These are phyloP conservation scores for Calonectria fujianensis DNA, from an alignment of 2,329 filamentous ascomycete genomes.

Conservation along the genomic window DNA sequence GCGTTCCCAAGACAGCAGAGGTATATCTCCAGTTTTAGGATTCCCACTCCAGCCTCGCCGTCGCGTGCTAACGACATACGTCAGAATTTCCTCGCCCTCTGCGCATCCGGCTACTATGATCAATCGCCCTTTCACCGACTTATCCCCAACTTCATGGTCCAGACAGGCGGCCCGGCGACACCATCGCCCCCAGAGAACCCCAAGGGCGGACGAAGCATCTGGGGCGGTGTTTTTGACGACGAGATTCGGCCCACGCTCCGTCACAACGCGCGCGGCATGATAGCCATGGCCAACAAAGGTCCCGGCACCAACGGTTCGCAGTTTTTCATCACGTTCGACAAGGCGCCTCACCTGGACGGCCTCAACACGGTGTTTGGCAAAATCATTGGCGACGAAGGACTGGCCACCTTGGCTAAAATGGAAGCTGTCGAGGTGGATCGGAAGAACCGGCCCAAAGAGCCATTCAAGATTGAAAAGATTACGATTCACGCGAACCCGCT, in stretches of 20 bases:
- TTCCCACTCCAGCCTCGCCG: not conserved
- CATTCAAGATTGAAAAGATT: conserved; percentile 79
- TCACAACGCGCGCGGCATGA: conserved; percentile 80
- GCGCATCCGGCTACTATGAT: conserved; percentile 86
- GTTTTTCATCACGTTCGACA: conserved; percentile 87
- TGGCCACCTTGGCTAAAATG: conserved; percentile 81
- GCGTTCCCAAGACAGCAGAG: conserved; percentile 93
- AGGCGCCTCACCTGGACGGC: conserved; percentile 87
- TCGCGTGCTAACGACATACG: conserved; percentile 36
- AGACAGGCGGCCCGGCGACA: conserved; percentile 80
- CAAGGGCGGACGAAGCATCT: conserved; percentile 84
- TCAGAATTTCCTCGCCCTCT: conserved; percentile 91
- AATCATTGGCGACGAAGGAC: conserved; percentile 78
- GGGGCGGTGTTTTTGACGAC: conserved; percentile 84
- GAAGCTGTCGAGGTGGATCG: conserved; percentile 84
- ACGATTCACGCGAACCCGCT: conserved; percentile 88
- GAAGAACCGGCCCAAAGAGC: conserved; percentile 83
- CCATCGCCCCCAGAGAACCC: conserved; percentile 73
- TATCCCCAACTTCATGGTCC: conserved; percentile 88
- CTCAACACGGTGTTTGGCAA: conserved; percentile 90
- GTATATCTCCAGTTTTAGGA: conserved; percentile 63
- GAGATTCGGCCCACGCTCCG: conserved; percentile 83
- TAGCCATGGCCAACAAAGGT: conserved; percentile 88
- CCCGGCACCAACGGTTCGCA: conserved; percentile 84
- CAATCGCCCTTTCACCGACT: conserved; percentile 85